Conservation (phyloP, 2,329 filamentous ascomycete genomes). For the Aquanectria penicillioides region DNA sequence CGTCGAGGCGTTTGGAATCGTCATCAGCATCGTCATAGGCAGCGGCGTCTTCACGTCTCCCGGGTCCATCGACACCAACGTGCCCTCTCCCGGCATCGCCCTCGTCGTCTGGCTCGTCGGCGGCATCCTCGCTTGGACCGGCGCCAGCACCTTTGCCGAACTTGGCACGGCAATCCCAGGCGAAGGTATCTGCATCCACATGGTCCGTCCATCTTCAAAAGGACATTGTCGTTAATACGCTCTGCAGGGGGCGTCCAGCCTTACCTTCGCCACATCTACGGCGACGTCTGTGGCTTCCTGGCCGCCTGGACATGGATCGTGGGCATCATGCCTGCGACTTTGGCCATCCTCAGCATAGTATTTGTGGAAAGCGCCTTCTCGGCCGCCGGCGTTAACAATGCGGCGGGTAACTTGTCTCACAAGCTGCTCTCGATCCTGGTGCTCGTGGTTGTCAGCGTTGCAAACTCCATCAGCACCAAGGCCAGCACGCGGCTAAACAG, state of each 20-base stretch:
- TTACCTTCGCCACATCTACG: constrained; percentile 69
- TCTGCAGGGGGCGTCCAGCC: constrained; percentile 67
- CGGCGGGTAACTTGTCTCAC: constrained; percentile 55
- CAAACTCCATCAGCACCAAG: constrained; percentile 66
- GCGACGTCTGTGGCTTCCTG: constrained; percentile 69
- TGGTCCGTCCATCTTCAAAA: neutral
- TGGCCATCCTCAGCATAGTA: constrained; percentile 72
- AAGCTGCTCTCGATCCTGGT: constrained; percentile 63
- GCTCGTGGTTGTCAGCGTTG: constrained; percentile 56
- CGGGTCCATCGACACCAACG: constrained; percentile 70
- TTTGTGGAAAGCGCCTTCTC: constrained; percentile 70
- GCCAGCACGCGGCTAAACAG: constrained; percentile 65
- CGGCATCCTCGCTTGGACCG: constrained; percentile 71
- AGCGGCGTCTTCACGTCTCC: constrained; percentile 74
- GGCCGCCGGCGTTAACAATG: constrained; percentile 56
- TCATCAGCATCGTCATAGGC: constrained; percentile 72
- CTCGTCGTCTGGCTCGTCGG: constrained; percentile 70
- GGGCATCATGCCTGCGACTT: constrained; percentile 70
- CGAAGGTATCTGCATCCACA: constrained; percentile 54
- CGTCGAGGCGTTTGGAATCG: constrained; percentile 65
- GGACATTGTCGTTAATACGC: too few species aligned
- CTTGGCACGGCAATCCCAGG: constrained; percentile 71
- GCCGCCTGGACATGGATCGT: constrained; percentile 74
- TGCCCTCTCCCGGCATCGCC: constrained; percentile 68
- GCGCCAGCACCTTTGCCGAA: constrained; percentile 70